Percentiles rank a stretch among this genome's conserved stretches.
These are phyloP conservation scores for Allomyces javanicus DNA, from an alignment of 192 early-diverging fungal genomes.

Conservation along the genomic window DNA sequence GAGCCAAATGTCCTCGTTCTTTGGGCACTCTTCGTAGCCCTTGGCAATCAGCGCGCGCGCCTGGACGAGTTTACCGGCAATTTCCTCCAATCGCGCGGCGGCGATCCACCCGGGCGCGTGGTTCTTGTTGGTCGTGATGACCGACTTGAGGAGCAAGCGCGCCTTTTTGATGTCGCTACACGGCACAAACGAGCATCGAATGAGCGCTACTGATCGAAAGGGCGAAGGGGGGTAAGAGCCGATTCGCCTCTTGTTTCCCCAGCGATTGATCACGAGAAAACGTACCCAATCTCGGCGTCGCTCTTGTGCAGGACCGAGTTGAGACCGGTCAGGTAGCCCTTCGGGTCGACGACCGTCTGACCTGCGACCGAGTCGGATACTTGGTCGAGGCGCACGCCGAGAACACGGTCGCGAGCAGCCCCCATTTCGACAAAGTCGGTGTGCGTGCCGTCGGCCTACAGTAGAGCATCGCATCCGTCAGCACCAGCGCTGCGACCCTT, in stretches of 20 bases:
- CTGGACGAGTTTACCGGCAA: constrained; percentile 57
- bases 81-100: constrained; percentile 87
- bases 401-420: constrained; percentile 74
- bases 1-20: constrained; percentile 90
- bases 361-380: constrained; percentile 72
- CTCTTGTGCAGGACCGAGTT: constrained; percentile 60
- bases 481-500: background rate
- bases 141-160: constrained; percentile 64
- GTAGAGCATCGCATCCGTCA: background rate
- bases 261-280: background rate
- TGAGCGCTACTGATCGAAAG: too few species aligned
- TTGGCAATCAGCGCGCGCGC: constrained; percentile 72
- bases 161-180: constrained; percentile 73
- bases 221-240: too few species aligned
- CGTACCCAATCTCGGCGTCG: constrained; percentile 47
- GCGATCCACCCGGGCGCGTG: constrained; percentile 98
- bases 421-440: constrained; percentile 85
- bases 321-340: constrained; percentile 88
- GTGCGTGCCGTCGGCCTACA: constrained; percentile 24
- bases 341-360: constrained; percentile 78
- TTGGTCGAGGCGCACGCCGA: constrained; percentile 79
- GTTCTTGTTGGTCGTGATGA: constrained; percentile 83
- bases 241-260: too few species aligned
- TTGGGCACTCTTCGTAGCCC: constrained; percentile 87
- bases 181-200: too few species aligned